Base-by-base conservation (phyloP, 345 rosid species). In the Atalantia buxifolia region DNA sequence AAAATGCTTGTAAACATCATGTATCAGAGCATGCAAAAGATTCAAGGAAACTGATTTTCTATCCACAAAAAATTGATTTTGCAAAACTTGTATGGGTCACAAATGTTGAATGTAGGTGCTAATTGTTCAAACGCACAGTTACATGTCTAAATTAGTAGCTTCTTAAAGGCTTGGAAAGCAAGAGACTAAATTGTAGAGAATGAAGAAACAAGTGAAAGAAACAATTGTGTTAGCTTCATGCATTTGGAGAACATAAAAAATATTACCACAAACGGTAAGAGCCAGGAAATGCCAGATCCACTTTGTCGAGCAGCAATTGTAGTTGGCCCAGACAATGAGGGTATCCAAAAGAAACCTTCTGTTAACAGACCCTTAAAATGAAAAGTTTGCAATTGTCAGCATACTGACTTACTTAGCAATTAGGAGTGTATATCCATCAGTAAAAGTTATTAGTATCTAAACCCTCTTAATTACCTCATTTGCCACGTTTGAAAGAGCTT, bases 261-360 rank as follows among this genome's bases (percentile, higher is more conserved):
- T 73, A 79, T 85, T 94, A 96, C 99, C 98, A 94, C 97, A 83
- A 96, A 94, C 0, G 99, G 99, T 64, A 96, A 48, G 71, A 94
- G 97, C 99, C 98, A 96, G 70, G 99, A 96, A 82, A 93, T 79
- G 84, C 99, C 98, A 33, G 97, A 78, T 74, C 99, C 99, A 84
- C 95, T 96, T 86, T 92, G 97, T 73, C 99, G 87, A 84, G 99
- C 99, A 76, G 99, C 99, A 76, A 96, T 94, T 66, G 87, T 83
- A 70, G 99, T 96, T 68, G 99, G 99, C 77, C 98, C 98, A 85
- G 91, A 95, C 81, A 96, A 79, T 72, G 99, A 92, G 3, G 99
- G 99, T 73, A 96, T 96, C 98, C 99, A 96, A 80, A 96, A 92
- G 94, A 96, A 96, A 63, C 99, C 99, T 87, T 96, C 98, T 42